phyloP scores from a whole-genome alignment of 805 yeast genomes.

The Priceomyces castillae region DNA sequence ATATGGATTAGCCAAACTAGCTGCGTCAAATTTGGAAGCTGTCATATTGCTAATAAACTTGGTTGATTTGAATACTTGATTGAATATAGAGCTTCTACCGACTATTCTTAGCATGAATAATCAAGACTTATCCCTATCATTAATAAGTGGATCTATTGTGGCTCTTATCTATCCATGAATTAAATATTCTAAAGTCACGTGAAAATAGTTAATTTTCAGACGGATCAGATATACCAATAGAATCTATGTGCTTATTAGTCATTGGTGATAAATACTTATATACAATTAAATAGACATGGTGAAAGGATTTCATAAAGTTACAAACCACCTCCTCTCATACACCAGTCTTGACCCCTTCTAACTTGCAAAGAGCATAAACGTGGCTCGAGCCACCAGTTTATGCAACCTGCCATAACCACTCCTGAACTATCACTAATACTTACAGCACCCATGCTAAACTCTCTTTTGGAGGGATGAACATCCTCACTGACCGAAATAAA shows the following conservation, averaged over 20 bases:
- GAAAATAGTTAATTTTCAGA: too few species aligned
- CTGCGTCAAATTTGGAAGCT: not conserved
- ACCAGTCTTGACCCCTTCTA: constrained; percentile 74
- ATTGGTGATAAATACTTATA: not conserved
- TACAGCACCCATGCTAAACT: constrained; percentile 34
- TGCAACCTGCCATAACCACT: constrained; percentile 72
- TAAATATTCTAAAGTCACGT: too few species aligned
- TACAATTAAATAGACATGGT: not conserved
- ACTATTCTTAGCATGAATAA: not conserved
- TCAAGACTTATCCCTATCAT: not conserved
- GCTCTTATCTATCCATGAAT: not conserved
- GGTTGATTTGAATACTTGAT: not conserved
- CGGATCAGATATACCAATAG: too few species aligned
- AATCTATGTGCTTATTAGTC: too few species aligned
- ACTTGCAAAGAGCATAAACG: constrained; percentile 70
- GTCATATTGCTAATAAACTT: not conserved
- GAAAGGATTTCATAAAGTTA: not conserved
- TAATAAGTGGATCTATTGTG: not conserved
- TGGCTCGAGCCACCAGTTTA: constrained; percentile 75
- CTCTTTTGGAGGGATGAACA: constrained; percentile 38
- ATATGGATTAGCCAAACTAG: constrained; percentile 49
- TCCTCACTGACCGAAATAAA: constrained; percentile 71
- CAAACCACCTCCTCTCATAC: constrained; percentile 27
- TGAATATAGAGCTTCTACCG: not conserved
- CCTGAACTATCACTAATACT: constrained; percentile 73